Evolutionary conservation across 176 grass and related monocot genomes (phyloP).

Genomic region (Bolboschoenus planiculmis): DNA sequence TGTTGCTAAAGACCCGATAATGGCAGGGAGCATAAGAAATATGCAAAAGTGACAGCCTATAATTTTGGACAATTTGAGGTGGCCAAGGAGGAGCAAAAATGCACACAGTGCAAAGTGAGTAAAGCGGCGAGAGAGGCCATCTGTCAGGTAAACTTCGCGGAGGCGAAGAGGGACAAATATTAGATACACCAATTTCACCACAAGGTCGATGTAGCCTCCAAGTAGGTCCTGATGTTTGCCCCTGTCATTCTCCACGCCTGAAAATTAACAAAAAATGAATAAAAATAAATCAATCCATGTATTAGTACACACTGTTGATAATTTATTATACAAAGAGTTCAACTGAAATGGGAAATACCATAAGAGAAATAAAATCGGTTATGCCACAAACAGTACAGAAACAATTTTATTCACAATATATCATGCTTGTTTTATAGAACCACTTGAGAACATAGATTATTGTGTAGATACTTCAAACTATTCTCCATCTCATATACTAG

Average conservation of each 20-base stretch:
- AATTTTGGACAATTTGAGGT: not conserved
- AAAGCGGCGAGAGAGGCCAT: not conserved
- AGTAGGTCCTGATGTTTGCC: not conserved
- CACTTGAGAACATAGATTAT: not conserved
- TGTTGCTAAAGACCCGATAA: too few species aligned
- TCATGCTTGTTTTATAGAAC: not conserved
- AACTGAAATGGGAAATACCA: not conserved
- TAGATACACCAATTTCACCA: not conserved
- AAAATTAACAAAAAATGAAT: not conserved
- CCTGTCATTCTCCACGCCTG: not conserved
- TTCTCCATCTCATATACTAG: not conserved
- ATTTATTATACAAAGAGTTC: too few species aligned
- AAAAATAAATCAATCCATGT: not conserved
- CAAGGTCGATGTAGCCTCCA: not conserved
- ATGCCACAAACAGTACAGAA: not conserved
- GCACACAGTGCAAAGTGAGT: not conserved
- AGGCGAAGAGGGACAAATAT: not conserved
- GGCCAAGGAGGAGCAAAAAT: not conserved
- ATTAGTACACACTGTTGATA: too few species aligned
- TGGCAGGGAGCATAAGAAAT: too few species aligned
- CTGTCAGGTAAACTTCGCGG: not conserved
- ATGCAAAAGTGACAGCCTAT: too few species aligned
- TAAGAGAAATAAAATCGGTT: not conserved
- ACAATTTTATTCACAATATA: not conserved
- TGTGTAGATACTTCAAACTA: not conserved